Conservation (phyloP, 305 asterid genomes). For the Stenogyne calaminthoides region DNA sequence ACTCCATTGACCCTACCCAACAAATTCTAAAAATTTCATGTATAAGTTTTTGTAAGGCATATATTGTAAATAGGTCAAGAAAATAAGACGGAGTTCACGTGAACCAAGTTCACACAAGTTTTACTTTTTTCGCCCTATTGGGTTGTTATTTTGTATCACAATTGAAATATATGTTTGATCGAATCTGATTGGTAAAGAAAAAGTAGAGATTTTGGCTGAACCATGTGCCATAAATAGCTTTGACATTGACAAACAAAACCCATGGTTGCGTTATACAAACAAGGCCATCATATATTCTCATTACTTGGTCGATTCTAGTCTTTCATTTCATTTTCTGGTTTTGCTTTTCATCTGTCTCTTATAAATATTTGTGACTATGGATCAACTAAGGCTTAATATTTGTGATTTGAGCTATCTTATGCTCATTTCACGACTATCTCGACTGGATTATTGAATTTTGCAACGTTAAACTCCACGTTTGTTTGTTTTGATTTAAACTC, state of each 20-base stretch:
- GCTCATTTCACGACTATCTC: too few relatives aligned
- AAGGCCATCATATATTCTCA: neutral
- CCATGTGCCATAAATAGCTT: slow-evolving; percentile 91
- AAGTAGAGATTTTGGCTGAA: slow-evolving; percentile 79
- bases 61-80: neutral
- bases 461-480: too few relatives aligned
- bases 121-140: neutral
- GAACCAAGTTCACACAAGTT: neutral
- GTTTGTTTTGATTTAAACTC: too few relatives aligned
- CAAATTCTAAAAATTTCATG: too few relatives aligned
- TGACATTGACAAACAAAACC: slow-evolving; percentile 81
- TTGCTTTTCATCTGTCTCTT: neutral
- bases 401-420: too few relatives aligned
- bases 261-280: slow-evolving; percentile 49
- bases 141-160: neutral
- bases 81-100: neutral
- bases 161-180: slow-evolving; percentile 15
- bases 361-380: too few relatives aligned
- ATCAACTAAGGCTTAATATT: too few relatives aligned
- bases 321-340: neutral
- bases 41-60: too few relatives aligned
- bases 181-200: slow-evolving; percentile 62
- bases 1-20: neutral
- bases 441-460: too few relatives aligned
- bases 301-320: neutral